Conservation (phyloP, 2,329 filamentous ascomycete species). For the Blastomyces percursus region DNA sequence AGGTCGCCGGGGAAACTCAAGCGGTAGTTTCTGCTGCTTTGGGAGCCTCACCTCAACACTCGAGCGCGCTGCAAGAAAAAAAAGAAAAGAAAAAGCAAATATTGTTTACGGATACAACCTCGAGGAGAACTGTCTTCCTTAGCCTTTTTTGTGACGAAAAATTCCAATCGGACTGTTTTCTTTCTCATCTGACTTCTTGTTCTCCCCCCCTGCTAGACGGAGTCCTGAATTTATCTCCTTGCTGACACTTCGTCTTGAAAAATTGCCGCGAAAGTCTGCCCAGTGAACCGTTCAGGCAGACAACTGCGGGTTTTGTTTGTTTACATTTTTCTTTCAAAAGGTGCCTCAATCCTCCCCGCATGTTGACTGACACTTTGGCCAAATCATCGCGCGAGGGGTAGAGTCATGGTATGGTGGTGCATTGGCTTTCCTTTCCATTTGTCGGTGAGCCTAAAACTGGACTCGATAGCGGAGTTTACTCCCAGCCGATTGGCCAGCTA, state of each 20-base stretch:
- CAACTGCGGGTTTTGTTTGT: background rate
- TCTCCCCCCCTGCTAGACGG: background rate
- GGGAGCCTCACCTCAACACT: background rate
- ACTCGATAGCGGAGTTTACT: background rate
- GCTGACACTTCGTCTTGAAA: background rate
- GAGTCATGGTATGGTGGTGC: background rate
- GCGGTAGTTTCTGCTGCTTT: background rate
- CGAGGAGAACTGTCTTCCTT: background rate
- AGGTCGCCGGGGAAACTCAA: conserved; percentile 2
- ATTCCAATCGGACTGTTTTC: background rate
- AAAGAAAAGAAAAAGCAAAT: conserved; percentile 1
- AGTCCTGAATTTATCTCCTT: background rate
- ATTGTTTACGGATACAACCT: background rate
- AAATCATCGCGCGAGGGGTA: background rate
- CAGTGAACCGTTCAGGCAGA: background rate
- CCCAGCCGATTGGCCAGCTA: background rate
- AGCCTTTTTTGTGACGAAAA: background rate
- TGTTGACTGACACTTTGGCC: background rate
- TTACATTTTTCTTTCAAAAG: background rate
- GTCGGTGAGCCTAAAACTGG: background rate
- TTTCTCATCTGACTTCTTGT: background rate
- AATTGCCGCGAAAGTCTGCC: background rate
- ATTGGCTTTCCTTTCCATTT: background rate
- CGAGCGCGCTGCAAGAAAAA: no score
- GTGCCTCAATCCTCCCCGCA: background rate